phyloP scores from a whole-genome alignment of 139 green algal genomes.

The Chlorella vulgaris region DNA sequence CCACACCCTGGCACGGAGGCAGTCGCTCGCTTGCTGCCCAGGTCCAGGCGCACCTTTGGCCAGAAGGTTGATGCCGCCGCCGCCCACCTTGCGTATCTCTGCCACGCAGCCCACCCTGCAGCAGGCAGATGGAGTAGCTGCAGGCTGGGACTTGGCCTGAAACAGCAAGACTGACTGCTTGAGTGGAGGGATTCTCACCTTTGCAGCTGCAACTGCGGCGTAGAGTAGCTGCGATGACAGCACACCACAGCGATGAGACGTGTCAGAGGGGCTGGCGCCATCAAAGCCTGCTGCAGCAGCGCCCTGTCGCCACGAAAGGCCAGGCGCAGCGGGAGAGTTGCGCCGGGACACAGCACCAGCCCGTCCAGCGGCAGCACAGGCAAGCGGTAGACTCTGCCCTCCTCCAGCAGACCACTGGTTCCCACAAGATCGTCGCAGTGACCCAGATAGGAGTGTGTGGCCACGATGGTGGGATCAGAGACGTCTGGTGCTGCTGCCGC shows the following conservation, averaged over 20 bases:
- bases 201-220: slow-evolving; percentile 25
- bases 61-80: slow-evolving; percentile 19
- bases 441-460: slow-evolving; percentile 20
- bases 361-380: slow-evolving; percentile 22
- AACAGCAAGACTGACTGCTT: background rate
- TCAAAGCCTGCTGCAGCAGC: slow-evolving; percentile 19
- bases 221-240: slow-evolving; percentile 22
- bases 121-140: background rate
- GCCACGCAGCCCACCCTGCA: slow-evolving; percentile 31
- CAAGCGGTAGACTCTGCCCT: slow-evolving; percentile 18
- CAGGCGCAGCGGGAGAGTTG: slow-evolving; percentile 26
- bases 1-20: too few species aligned
- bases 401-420: slow-evolving; percentile 3
- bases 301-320: slow-evolving; percentile 19
- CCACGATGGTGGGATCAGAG: slow-evolving; percentile 11
- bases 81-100: slow-evolving; percentile 29
- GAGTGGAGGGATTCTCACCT: too few species aligned
- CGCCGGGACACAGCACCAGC: slow-evolving; percentile 30
- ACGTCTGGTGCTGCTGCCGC: background rate
- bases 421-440: slow-evolving; percentile 17
- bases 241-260: slow-evolving; percentile 24
- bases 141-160: background rate
- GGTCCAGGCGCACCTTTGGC: slow-evolving; percentile 22
- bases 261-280: slow-evolving; percentile 1
- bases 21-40: too few species aligned